Conservation (phyloP, 495 filamentous ascomycete genomes). For the Aspergillus bridgeri region DNA sequence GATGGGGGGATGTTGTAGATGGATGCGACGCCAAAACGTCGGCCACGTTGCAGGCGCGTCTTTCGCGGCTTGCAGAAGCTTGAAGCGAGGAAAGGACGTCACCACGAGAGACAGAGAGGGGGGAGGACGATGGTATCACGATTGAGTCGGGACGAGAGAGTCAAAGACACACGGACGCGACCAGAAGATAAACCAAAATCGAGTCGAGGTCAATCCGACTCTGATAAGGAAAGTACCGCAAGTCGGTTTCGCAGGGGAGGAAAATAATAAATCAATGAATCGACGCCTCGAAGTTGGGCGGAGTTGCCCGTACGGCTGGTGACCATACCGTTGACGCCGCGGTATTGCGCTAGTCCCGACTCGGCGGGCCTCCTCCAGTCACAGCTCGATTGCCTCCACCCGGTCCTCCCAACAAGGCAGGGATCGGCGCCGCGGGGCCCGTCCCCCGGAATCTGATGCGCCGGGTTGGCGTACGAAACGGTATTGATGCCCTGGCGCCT, state of each 20-base stretch:
- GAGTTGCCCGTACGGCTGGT: not conserved
- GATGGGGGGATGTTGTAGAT: conserved; percentile 10
- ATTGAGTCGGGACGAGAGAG: conserved; percentile 6
- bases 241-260: conserved; percentile 13
- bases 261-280: conserved; percentile 15
- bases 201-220: conserved; percentile 9
- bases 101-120: conserved; percentile 13
- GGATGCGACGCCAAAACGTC: conserved; percentile 34
- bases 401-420: not conserved
- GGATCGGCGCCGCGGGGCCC: conserved; percentile 10
- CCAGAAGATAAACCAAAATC: conserved; percentile 9
- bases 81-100: conserved; percentile 19
- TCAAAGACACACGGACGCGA: conserved; percentile 12
- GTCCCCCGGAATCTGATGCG: conserved; percentile 23
- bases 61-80: conserved; percentile 13
- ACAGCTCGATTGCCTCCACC: not conserved
- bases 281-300: too few relatives aligned
- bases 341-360: conserved; percentile 12
- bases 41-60: conserved; percentile 52
- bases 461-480: not conserved
- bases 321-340: conserved; percentile 12
- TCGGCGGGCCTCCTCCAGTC: conserved; percentile 6
- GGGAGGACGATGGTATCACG: conserved; percentile 5
- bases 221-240: conserved; percentile 5
- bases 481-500: conserved; percentile 15